Evolutionary conservation across 2,329 filamentous ascomycete species (phyloP), one percentile per base, ranked within the genome.

Genomic region (Gnomoniopsis sp.): DNA sequence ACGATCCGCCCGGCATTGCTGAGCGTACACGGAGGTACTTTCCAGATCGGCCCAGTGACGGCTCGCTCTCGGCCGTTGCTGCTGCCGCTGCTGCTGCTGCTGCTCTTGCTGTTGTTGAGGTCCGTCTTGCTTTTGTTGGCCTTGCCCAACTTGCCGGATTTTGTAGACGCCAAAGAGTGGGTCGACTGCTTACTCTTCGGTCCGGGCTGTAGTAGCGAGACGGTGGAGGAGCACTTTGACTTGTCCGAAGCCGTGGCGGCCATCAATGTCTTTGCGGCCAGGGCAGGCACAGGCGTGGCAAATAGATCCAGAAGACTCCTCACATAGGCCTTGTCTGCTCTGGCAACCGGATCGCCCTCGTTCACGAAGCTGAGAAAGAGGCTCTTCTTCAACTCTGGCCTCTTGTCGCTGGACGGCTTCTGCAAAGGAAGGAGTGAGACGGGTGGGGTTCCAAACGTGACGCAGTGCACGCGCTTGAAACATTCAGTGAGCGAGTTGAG

Each of bases 371-470:
- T 85, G 54, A 91, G 80, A 69, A 96, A 96, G 4, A 93, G 70
- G 58, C 86, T 91, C 68, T 89, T 91, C 30, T 78, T 72, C 22
- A 83, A 71, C 14, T 77, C 71, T 0, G 71, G 69, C 1, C 71
- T 71, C 11, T 47, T 23, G 4, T 6, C 19, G 47, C 47, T 46
- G 4, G 78, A 65, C 0, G 88, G 86, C 64, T 84, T 88, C 30
- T 78, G 68, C 2, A 96, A 74, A 0, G 91, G 89, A 1, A 89
- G 77, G 0, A 92, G 78, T 21, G 86, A 88, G 2, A 96, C 79
- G 0, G 91, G 91, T 1, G 91, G 91, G 0, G 90, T 82, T n/a
- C 91, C 91, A 65, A 96, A 96, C 0, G 88, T 93, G 44, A 96
- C 77, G 72, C 91, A 96, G 72, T 96, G 91, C 3, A 96, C 81